Conservation (phyloP, 495 filamentous ascomycete genomes). For the Apodospora peruviana region DNA sequence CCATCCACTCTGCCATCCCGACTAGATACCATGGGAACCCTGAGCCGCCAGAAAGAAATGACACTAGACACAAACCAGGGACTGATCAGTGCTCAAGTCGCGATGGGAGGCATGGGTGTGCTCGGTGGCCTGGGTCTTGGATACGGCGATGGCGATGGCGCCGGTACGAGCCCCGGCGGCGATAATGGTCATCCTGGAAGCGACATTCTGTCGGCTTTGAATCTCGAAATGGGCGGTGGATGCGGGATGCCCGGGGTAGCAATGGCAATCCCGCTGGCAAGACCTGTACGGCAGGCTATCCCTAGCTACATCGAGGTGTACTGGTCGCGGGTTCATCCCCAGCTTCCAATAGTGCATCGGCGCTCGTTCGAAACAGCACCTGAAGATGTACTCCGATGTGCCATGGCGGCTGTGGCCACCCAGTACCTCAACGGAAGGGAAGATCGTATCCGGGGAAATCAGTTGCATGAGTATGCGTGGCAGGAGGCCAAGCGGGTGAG, state of each 20-base stretch:
- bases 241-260: constrained; percentile 20
- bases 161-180: constrained; percentile 5
- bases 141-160: constrained; percentile 3
- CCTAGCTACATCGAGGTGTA: constrained; percentile 40
- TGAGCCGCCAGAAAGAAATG: constrained; percentile 31
- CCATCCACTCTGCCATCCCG: constrained; percentile 18
- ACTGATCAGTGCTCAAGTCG: constrained; percentile 7
- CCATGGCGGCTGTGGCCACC: constrained; percentile 45
- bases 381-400: constrained; percentile 37
- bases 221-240: constrained; percentile 17
- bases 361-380: constrained; percentile 29
- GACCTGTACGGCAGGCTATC: constrained; percentile 24
- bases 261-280: constrained; percentile 26
- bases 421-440: constrained; percentile 39
- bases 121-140: constrained; percentile 10
- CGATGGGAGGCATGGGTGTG: constrained; percentile 12
- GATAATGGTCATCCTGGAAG: constrained; percentile 10
- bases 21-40: constrained; percentile 17
- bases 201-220: constrained; percentile 24
- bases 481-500: constrained; percentile 36
- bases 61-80: constrained; percentile 10
- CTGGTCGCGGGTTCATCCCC: constrained; percentile 38
- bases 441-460: constrained; percentile 38
- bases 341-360: constrained; percentile 39
- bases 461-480: constrained; percentile 41